Conservation (phyloP, 495 filamentous ascomycete species). For the Cladorrhinum samala region DNA sequence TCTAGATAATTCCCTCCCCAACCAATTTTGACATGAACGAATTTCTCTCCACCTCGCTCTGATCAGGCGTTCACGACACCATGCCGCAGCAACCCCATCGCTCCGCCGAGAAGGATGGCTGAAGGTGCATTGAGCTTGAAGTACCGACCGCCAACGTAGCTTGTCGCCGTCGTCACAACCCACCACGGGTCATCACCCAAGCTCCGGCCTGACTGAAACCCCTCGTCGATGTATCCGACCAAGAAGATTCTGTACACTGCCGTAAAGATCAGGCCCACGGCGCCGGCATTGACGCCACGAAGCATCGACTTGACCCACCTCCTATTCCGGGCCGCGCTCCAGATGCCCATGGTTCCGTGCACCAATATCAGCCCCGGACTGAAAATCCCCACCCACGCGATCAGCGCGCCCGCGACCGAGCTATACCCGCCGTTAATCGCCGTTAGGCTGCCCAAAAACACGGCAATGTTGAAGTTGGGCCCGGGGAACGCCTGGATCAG, state of each 20-base stretch:
- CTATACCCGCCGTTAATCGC: constrained; percentile 34
- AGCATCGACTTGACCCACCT: constrained; percentile 52
- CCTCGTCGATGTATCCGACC: constrained; percentile 61
- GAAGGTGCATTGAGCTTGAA: constrained; percentile 53
- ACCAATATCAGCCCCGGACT: constrained; percentile 60
- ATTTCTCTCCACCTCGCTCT: no score
- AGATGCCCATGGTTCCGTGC: constrained; percentile 64
- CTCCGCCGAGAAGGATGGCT: constrained; percentile 61
- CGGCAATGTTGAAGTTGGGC: constrained; percentile 85
- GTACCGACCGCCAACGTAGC: constrained; percentile 57
- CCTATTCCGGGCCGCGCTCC: constrained; percentile 52
- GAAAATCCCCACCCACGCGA: constrained; percentile 70
- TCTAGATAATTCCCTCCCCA: no score
- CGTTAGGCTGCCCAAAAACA: constrained; percentile 63
- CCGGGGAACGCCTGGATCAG: constrained; percentile 80
- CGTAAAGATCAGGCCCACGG: constrained; percentile 74
- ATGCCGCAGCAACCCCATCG: constrained; percentile 61
- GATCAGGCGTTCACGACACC: constrained; percentile 40
- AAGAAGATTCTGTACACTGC: constrained; percentile 81
- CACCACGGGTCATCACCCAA: constrained; percentile 68
- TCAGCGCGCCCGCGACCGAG: constrained; percentile 42
- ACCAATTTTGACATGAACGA: background rate
- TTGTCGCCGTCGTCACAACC: constrained; percentile 60
- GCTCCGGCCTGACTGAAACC: constrained; percentile 49
- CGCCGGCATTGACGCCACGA: constrained; percentile 67